Evolutionary conservation across 1,284 basidiomycete genomes (phyloP).

Genomic region (Ustilago loliicola): DNA sequence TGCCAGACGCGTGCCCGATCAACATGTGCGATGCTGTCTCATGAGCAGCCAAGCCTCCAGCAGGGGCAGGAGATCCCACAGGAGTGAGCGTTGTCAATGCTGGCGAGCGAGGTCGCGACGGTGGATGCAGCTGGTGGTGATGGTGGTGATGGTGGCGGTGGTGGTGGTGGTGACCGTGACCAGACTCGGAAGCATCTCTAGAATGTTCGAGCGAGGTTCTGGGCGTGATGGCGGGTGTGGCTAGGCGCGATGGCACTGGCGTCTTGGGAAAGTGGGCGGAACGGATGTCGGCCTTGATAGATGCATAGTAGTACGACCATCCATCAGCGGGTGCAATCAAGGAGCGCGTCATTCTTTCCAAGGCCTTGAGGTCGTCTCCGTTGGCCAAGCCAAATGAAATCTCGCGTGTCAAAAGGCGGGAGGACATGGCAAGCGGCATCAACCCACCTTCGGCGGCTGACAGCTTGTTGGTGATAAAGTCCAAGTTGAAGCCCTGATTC

Average conservation of each 20-base stretch:
- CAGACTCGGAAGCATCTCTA: slow-evolving; percentile 27
- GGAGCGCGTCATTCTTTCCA: slow-evolving; percentile 72
- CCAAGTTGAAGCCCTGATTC: slow-evolving; percentile 72
- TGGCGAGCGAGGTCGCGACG: slow-evolving; percentile 33
- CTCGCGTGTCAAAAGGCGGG: slow-evolving; percentile 77
- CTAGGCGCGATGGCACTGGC: slow-evolving; percentile 44
- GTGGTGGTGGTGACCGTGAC: slow-evolving; percentile 19
- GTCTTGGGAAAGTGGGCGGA: slow-evolving; percentile 51
- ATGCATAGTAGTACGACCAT: slow-evolving; percentile 75
- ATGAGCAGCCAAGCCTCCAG: background rate
- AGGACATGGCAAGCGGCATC: slow-evolving; percentile 75
- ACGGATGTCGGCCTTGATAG: slow-evolving; percentile 54
- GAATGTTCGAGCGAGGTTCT: slow-evolving; percentile 42
- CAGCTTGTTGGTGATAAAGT: slow-evolving; percentile 64
- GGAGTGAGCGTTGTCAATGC: slow-evolving; percentile 22
- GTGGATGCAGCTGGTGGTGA: slow-evolving; percentile 21
- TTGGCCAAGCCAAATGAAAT: slow-evolving; percentile 77
- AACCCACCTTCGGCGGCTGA: slow-evolving; percentile 76
- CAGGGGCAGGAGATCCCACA: background rate
- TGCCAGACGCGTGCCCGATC: slow-evolving; percentile 18
- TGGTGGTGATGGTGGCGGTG: slow-evolving; percentile 11
- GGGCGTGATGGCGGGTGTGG: slow-evolving; percentile 42
- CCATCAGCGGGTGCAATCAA: slow-evolving; percentile 76
- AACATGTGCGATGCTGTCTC: slow-evolving; percentile 19
- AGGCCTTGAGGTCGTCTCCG: slow-evolving; percentile 76